Base-by-base conservation (phyloP, 371 early-diverging fungal genomes). In the Rhizopus sp. region DNA sequence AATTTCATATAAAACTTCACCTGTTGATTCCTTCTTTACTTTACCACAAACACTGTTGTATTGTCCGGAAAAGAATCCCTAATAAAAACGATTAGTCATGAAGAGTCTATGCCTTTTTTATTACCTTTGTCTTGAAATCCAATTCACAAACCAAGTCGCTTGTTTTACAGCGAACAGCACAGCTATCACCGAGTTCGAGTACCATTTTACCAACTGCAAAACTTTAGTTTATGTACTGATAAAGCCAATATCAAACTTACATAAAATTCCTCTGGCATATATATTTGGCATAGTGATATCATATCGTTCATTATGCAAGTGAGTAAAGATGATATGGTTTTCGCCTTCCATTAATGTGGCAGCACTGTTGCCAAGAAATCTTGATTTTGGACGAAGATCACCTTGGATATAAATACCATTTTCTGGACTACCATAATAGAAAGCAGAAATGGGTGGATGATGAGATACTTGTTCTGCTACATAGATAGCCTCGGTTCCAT, bases 381-480 rank as follows among this genome's bases (percentile, higher is more conserved):
- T 88, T 12, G 92, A 88, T 66, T 90, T 92, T 41, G 96, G 97
- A 59, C 84, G 67, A 55, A 95, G 60, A 50, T 95, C 93, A 15
- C 97, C 97, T 33, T 77, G 52, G 32, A 95, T 88, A 35, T 80
- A 75, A 39, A 96, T 70, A 51, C 87, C 79, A 66, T 93, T 85
- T 42, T 92, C 89, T 3, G 96, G 96, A 35, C 83, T 86, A 53
- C 87, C 81, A 72, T 91, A 94, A 68, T 86, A 88, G 69, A 85
- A 94, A 33, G 92, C 88, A 5, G 95, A 90, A 42, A 93, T 84
- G 8, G 97, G 97, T 37, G 97, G 97, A 69, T 96, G 97, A 72
- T 97, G 97, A 30, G 92, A 92, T 5, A 94, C 92, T 72, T 97
- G 97, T 66, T 97, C 97, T 42, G 91, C 84, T 16, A 95, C 78